phyloP scores from a whole-genome alignment of 2,329 filamentous ascomycete species.

The Calonectria pseudoturangicola region DNA sequence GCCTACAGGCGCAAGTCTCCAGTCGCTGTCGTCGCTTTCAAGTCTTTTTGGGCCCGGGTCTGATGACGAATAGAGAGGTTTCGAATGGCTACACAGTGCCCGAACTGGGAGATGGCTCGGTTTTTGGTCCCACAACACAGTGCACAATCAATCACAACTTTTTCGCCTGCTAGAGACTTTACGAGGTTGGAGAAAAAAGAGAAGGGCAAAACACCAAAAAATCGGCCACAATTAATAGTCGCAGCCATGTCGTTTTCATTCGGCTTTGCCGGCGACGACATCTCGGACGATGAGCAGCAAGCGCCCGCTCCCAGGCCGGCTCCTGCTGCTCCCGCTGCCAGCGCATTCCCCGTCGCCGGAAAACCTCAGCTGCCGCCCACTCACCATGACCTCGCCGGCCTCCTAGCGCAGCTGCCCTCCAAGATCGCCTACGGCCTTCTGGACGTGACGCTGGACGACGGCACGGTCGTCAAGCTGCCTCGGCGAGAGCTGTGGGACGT shows the following conservation, averaged over 20 bases:
- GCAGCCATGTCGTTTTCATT: conserved; percentile 73
- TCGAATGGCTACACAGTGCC: conserved; percentile 48
- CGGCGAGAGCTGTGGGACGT: conserved; percentile 89
- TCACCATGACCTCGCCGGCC: conserved; percentile 68
- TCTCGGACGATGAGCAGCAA: conserved; percentile 66
- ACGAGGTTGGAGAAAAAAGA: conserved; percentile 25
- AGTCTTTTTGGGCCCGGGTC: neutral
- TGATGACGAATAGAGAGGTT: conserved; percentile 37
- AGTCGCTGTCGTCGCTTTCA: neutral
- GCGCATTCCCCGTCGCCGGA: conserved; percentile 77
- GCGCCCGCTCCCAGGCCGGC: conserved; percentile 46
- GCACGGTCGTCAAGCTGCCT: conserved; percentile 74
- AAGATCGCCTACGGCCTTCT: conserved; percentile 83
- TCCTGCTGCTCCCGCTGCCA: conserved; percentile 51
- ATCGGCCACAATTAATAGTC: conserved; percentile 15
- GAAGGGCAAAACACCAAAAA: conserved; percentile 25
- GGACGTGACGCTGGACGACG: conserved; percentile 74
- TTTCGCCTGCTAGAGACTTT: conserved; percentile 37
- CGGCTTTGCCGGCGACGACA: conserved; percentile 78
- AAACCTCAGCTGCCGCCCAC: conserved; percentile 75
- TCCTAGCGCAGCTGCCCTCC: conserved; percentile 79
- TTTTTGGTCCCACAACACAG: conserved; percentile 53
- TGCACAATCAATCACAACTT: conserved; percentile 49
- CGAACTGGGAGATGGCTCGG: conserved; percentile 24
- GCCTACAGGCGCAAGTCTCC: neutral